phyloP scores from a whole-genome alignment of 352 stramenopile species.

The Peronosclerospora sorghi region DNA sequence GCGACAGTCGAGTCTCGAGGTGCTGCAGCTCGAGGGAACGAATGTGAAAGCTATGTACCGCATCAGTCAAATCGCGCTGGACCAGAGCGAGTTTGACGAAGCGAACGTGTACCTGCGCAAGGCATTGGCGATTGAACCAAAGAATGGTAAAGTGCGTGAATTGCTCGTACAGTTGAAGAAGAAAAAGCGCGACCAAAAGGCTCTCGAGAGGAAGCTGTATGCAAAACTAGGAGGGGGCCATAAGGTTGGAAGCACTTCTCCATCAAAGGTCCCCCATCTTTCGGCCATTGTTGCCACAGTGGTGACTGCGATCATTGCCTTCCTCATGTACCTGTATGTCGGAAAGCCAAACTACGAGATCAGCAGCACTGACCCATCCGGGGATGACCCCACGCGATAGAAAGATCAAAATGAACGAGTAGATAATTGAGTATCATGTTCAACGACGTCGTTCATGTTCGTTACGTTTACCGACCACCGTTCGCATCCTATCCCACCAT shows the following conservation, averaged over 20 bases:
- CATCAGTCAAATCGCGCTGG: conserved; percentile 52
- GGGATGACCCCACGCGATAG: too few relatives aligned
- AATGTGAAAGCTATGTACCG: conserved; percentile 81
- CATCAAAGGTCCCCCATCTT: conserved; percentile 20
- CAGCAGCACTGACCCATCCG: conserved; percentile 1
- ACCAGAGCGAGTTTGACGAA: conserved; percentile 65
- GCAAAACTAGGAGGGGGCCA: conserved; percentile 41
- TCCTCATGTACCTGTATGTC: conserved; percentile 49
- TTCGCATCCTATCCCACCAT: too few relatives aligned
- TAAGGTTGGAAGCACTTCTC: conserved; percentile 3
- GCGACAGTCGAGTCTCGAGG: conserved; percentile 63
- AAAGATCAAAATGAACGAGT: too few relatives aligned
- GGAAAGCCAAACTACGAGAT: conserved; percentile 45
- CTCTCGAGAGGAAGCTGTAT: conserved; percentile 53
- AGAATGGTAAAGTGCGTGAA: conserved; percentile 54
- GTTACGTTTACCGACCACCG: too few relatives aligned
- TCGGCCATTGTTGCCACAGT: conserved; percentile 30
- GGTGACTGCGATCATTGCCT: conserved; percentile 36
- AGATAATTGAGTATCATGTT: too few relatives aligned
- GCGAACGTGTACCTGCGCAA: conserved; percentile 45
- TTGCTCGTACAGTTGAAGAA: conserved; percentile 52
- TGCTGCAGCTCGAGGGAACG: conserved; percentile 54
- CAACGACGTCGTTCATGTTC: too few relatives aligned
- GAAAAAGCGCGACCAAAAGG: conserved; percentile 55
- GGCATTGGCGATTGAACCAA: conserved; percentile 51